phyloP scores from a whole-genome alignment of 208 protist genomes.

The Acanthamoeba lenticulata region DNA sequence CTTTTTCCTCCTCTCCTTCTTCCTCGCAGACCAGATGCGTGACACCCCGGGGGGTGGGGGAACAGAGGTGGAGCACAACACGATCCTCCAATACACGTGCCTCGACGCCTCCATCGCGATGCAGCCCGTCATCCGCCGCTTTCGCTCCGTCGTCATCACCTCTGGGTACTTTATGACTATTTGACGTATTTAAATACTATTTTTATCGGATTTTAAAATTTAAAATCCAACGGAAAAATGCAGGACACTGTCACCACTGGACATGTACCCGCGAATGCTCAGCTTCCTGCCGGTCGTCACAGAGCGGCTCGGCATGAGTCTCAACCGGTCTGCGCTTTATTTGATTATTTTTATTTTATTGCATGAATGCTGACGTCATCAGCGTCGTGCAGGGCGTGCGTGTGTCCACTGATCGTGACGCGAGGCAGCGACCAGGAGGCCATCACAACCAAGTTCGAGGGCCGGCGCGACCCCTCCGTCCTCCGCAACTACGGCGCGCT shows the following conservation, averaged over 20 bases:
- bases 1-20: background rate
- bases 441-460: slow-evolving; percentile 86
- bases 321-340: slow-evolving; percentile 91
- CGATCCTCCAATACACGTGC: slow-evolving; percentile 77
- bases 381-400: background rate
- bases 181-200: background rate
- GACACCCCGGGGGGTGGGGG: background rate
- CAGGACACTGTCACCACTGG: slow-evolving; percentile 94
- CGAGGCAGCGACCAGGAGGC: slow-evolving; percentile 76
- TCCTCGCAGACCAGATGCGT: background rate
- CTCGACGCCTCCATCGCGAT: slow-evolving; percentile 98
- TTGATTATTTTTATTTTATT: too few relatives aligned
- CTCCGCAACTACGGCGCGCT: slow-evolving; percentile 96
- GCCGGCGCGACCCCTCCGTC: slow-evolving; percentile 90
- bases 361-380: background rate
- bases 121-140: slow-evolving; percentile 94
- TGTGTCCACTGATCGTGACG: slow-evolving; percentile 80
- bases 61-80: slow-evolving; percentile 1
- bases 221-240: too few relatives aligned
- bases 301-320: slow-evolving; percentile 95
- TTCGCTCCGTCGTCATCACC: slow-evolving; percentile 92
- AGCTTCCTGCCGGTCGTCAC: slow-evolving; percentile 94
- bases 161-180: background rate
- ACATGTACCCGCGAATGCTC: slow-evolving; percentile 99
- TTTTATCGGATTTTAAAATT: background rate